These are phyloP conservation scores for Xylaria sp. DNA, from an alignment of 2,329 filamentous ascomycete genomes.

Conservation along the genomic window DNA sequence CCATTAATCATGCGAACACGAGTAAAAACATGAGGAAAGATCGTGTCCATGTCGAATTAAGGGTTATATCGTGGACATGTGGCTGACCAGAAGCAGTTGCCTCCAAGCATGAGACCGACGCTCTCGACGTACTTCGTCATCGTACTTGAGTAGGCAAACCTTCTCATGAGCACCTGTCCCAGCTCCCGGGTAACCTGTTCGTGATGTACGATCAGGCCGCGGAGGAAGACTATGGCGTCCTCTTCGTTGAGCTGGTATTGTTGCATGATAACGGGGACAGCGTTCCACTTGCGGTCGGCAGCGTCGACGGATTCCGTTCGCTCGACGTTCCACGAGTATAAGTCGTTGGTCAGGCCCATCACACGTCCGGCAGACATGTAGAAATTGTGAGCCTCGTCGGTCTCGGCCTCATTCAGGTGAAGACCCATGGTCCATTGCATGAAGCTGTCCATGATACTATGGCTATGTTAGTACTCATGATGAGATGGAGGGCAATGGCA, in stretches of 20 bases:
- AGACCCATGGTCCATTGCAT: constrained; percentile 42
- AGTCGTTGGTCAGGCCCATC: constrained; percentile 41
- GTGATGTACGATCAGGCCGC: constrained; percentile 37
- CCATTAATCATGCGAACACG: constrained; percentile 10
- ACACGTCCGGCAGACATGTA: constrained; percentile 41
- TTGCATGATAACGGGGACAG: constrained; percentile 40
- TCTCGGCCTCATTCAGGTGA: constrained; percentile 39
- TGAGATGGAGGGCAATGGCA: not conserved
- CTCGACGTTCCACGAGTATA: constrained; percentile 43
- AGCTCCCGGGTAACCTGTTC: constrained; percentile 38
- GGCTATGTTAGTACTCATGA: constrained; percentile 17
- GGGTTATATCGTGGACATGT: constrained; percentile 41
- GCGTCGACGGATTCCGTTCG: constrained; percentile 35
- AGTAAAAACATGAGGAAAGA: constrained; percentile 8
- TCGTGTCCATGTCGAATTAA: constrained; percentile 8
- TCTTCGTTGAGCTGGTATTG: constrained; percentile 39
- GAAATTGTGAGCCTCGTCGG: constrained; percentile 37
- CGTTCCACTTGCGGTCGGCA: constrained; percentile 40
- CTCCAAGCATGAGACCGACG: constrained; percentile 39
- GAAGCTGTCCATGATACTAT: constrained; percentile 42
- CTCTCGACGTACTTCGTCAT: constrained; percentile 40
- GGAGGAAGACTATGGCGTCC: constrained; percentile 37
- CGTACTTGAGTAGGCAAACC: constrained; percentile 33
- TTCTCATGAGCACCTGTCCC: constrained; percentile 30
- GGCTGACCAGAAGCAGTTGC: constrained; percentile 41